These are phyloP conservation scores for Ulota crispa DNA, from an alignment of 225 moss, liverwort and hornwort genomes.

Conservation along the genomic window DNA sequence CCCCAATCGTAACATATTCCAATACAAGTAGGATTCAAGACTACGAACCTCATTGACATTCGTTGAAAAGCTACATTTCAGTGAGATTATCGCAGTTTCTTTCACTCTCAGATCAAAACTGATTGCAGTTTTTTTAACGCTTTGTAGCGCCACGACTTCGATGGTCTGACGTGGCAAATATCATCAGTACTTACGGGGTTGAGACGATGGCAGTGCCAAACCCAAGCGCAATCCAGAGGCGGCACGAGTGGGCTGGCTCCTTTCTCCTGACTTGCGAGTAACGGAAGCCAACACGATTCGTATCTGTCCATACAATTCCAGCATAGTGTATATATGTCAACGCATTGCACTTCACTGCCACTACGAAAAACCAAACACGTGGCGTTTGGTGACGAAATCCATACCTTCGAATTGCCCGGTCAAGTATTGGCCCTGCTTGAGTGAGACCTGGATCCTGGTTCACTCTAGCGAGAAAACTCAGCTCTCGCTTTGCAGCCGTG, in stretches of 20 bases:
- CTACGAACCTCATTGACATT: not conserved
- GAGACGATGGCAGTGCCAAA: conserved; percentile 57
- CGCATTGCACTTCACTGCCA: not conserved
- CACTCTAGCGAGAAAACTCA: conserved; percentile 42
- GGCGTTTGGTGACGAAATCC: not conserved
- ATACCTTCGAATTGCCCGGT: conserved; percentile 43
- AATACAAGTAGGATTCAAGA: not conserved
- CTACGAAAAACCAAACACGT: not conserved
- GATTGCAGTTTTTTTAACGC: not conserved
- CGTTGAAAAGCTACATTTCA: not conserved
- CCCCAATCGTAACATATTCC: not conserved
- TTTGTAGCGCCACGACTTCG: not conserved
- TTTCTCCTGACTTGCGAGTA: conserved; percentile 36
- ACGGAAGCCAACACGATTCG: conserved; percentile 52
- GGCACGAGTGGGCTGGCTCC: conserved; percentile 31
- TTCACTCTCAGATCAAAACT: not conserved
- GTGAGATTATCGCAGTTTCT: not conserved
- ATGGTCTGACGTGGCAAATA: not conserved
- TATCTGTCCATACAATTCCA: conserved; percentile 31
- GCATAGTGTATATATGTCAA: not conserved
- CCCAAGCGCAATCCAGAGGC: conserved; percentile 54
- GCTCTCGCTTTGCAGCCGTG: conserved; percentile 41
- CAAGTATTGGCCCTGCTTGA: conserved; percentile 32
- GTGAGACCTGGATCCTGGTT: conserved; percentile 41
- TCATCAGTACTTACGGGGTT: conserved; percentile 38